A percentile compares a stretch with the other conserved stretches of the same genome.
Conservation (phyloP, 2,329 filamentous ascomycete genomes). For the Trichoderma oligosporum region DNA sequence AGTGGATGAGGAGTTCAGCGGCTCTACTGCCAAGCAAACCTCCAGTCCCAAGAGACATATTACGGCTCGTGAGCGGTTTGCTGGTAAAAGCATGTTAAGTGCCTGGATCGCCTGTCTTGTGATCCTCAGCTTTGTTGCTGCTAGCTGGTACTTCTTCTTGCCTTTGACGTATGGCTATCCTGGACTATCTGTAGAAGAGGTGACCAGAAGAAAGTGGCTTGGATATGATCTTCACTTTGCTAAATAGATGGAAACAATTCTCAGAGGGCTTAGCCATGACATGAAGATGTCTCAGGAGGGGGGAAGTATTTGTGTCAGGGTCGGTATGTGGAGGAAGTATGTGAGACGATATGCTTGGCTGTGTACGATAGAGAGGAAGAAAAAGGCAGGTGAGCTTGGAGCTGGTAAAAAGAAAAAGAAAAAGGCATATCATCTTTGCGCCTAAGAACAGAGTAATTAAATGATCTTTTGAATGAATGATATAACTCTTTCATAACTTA, state of each 20-base stretch:
- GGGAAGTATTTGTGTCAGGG: neutral
- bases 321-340: neutral
- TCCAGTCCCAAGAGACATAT: constrained; percentile 55
- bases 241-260: constrained; percentile 57
- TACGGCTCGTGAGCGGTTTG: constrained; percentile 77
- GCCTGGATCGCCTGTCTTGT: constrained; percentile 75
- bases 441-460: neutral
- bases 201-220: constrained; percentile 87
- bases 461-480: neutral
- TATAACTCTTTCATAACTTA: neutral
- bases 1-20: constrained; percentile 49
- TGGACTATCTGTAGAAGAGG: constrained; percentile 73
- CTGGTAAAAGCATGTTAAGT: constrained; percentile 69
- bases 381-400: neutral
- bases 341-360: neutral
- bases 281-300: neutral
- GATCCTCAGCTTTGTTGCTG: constrained; percentile 64
- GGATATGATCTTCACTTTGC: constrained; percentile 98
- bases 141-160: constrained; percentile 88
- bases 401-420: neutral
- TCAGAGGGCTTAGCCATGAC: neutral
- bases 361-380: constrained; percentile 12
- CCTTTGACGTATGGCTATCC: constrained; percentile 95
- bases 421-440: neutral
- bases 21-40: constrained; percentile 46